phyloP scores from a whole-genome alignment of 2,329 filamentous ascomycete species.

The Neophaeococcomyces aloes region DNA sequence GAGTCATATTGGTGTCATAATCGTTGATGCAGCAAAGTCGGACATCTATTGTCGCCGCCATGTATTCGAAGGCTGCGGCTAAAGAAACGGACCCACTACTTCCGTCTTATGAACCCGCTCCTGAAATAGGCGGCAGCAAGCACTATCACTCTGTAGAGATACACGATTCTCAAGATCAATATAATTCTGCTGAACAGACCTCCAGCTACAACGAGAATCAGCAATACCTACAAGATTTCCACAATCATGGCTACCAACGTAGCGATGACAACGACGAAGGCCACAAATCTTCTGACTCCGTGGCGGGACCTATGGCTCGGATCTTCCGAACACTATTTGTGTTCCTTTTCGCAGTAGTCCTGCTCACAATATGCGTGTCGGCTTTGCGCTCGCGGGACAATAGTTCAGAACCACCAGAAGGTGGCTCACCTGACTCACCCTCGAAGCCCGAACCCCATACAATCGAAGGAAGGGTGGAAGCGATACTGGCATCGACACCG shows the following conservation, averaged over 20 bases:
- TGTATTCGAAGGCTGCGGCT: conserved; percentile 4
- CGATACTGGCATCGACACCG: conserved; percentile 37
- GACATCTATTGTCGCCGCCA: too few relatives aligned
- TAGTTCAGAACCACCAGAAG: conserved; percentile 5
- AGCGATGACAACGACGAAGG: conserved; percentile 14
- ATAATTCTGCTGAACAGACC: too few relatives aligned
- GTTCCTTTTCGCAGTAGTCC: conserved; percentile 18
- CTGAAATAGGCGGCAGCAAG: conserved; percentile 18
- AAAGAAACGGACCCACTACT: conserved; percentile 21
- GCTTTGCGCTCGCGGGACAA: conserved; percentile 11
- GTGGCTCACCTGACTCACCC: conserved; percentile 2
- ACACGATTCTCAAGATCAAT: background rate
- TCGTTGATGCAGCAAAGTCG: too few relatives aligned
- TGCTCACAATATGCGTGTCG: conserved; percentile 15
- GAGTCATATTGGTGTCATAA: too few relatives aligned
- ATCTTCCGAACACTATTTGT: conserved; percentile 8
- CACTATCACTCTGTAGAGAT: conserved; percentile 7
- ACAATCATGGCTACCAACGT: background rate
- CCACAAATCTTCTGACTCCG: conserved; percentile 2
- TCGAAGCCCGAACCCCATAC: conserved; percentile 12
- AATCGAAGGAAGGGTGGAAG: conserved; percentile 32
- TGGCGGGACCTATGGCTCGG: conserved; percentile 3
- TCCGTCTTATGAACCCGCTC: conserved; percentile 19
- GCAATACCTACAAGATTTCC: conserved; percentile 4
- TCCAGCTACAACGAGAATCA: too few relatives aligned